Base-by-base conservation (phyloP, 768 basidiomycete species). In the Mycena albidolilacea region DNA sequence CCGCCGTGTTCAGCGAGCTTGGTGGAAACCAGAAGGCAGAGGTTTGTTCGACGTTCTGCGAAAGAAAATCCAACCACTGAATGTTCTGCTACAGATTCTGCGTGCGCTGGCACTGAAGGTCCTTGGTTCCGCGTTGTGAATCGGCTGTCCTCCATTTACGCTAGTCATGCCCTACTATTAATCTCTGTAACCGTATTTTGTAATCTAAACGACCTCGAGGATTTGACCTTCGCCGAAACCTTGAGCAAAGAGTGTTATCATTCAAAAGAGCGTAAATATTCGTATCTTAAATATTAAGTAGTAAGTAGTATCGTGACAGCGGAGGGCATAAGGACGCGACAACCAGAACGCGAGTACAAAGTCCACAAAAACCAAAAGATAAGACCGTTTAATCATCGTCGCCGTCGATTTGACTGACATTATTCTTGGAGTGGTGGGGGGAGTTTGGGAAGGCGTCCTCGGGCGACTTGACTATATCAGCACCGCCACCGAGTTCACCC, bases 21-120 rank as follows among this genome's bases (percentile, higher is more conserved):
- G 92, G 90, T 19, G 89, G 90, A 3, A 85, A 84, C 63, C 93
- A 97, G 86, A 97, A 95, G 81, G 95, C 96, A 60, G 94, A 97
- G 90, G 96, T 95, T 77, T 75, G 85, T 78, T 37, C 58, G 38
- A 57, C 21, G 3, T 3, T 17, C 43, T 41, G 43, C 23, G 21
- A 14, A 19, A 35, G 7, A 7, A 50, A 19, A 19, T 11, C 14
- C 8, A 17, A 30, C 46, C 9, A 15, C 37, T 57, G 11, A 23
- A 37, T 59, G 8, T 37, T 7, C 17, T 35, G 38, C 9, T 30
- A 23, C 50, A 75, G 75, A 76, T 76, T 55, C 62, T 76, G 38
- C 71, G 75, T 43, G 75, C 75, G 1, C 61, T 76, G 14, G 75
- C 75, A 0, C 10, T 76, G 30, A 76, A 76, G 37, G 75, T 76